Evolutionary conservation across 257 asterid species (phyloP), one percentile per base, ranked within the genome.

Genomic region (Thymus mandschuricus): DNA sequence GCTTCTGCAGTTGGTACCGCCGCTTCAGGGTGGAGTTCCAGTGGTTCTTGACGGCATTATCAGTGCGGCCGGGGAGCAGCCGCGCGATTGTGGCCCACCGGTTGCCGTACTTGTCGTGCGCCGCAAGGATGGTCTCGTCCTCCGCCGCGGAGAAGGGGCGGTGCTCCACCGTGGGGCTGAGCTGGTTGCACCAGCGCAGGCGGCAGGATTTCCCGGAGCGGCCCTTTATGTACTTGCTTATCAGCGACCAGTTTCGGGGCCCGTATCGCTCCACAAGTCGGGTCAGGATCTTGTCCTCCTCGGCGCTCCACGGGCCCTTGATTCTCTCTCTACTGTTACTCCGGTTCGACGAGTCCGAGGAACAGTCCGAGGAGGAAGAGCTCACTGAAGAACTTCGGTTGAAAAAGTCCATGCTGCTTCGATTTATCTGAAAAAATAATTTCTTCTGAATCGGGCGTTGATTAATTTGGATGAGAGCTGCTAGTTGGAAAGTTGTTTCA

Each of bases 51-150:
- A 91, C 89, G 8, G 97, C 96, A 74, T 91, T 91, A 56, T 91
- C 97, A 0, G 97, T 91, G 40, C 97, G 86, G n/a, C 97, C 97
- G 10, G 88, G 95, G 2, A 91, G 89, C 57, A 91, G 74, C 54
- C 96, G 78, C 10, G 97, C 97, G 60, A 91, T 91, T 74, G 95
- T 89, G 27, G 97, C 97, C 97, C 97, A 91, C 4, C 96, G 68
- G 71, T 91, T 91, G 0, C 95, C 97, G 69, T 89, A 83, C 68
- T 60, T 75, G 0, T 75, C 78, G 78, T 87, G 95, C 55, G 97
- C 96, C 13, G 87, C 90, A 63, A 87, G 6, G 72, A 91, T 89
- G 59, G 82, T 55, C 3, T 87, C 89, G 49, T 91, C 97, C 78
- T 89, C 96, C 10, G 76, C 84, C 27, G 86, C 59, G 13, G 96